phyloP scores from a whole-genome alignment of 805 yeast genomes.

The Tetrapisispora namnaoensis region DNA sequence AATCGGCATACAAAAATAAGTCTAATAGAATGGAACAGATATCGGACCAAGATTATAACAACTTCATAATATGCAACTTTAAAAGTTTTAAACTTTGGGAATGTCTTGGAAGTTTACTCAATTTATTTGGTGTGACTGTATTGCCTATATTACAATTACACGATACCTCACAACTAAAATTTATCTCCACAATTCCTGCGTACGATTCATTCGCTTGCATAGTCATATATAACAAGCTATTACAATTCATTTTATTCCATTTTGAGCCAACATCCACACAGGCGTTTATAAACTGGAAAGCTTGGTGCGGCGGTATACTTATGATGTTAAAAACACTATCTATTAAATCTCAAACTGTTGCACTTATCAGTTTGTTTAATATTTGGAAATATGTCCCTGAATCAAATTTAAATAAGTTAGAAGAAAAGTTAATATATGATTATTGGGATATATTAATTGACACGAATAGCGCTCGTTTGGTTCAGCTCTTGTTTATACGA shows the following conservation, averaged over 20 bases:
- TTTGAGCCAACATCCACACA: constrained; percentile 9
- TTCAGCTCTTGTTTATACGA: constrained; percentile 7
- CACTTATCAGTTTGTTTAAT: constrained; percentile 21
- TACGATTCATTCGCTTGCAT: constrained; percentile 20
- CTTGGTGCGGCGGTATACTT: constrained; percentile 19
- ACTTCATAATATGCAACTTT: constrained; percentile 19
- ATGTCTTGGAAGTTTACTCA: constrained; percentile 14
- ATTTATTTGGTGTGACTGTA: constrained; percentile 7
- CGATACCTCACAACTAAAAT: constrained; percentile 15
- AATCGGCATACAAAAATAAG: background rate
- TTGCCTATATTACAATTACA: constrained; percentile 13
- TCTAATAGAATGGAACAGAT: background rate
- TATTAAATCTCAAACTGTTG: constrained; percentile 18
- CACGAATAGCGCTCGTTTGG: constrained; percentile 11
- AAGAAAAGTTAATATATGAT: constrained; percentile 7
- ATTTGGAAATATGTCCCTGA: constrained; percentile 20
- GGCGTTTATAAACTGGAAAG: constrained; percentile 18
- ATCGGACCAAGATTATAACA: constrained; percentile 7
- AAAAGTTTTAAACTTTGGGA: constrained; percentile 21
- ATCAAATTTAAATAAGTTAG: constrained; percentile 4
- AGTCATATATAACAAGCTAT: constrained; percentile 20
- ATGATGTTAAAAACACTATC: constrained; percentile 20
- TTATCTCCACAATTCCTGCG: constrained; percentile 18
- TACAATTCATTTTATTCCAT: constrained; percentile 16
- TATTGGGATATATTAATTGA: constrained; percentile 13